phyloP scores from a whole-genome alignment of 306 rosid genomes.

The Argentina anserina region DNA sequence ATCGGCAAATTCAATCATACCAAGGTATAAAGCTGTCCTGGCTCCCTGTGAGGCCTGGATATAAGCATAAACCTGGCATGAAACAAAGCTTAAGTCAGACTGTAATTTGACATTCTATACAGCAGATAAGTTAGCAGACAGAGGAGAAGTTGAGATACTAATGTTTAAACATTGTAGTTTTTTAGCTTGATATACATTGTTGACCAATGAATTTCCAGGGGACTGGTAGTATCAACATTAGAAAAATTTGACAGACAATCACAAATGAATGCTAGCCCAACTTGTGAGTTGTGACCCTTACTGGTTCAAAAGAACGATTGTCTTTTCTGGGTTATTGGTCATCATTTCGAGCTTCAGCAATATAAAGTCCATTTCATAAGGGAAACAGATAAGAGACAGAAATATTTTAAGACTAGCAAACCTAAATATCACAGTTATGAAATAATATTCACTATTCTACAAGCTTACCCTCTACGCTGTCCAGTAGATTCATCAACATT shows the following conservation, averaged over 20 bases:
- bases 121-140: neutral
- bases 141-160: neutral
- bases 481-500: conserved; percentile 56
- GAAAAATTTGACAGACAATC: neutral
- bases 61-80: conserved; percentile 85
- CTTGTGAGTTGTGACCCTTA: neutral
- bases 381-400: neutral
- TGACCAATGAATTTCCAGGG: neutral
- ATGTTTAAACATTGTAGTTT: neutral
- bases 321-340: neutral
- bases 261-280: neutral
- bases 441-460: neutral
- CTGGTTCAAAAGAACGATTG: neutral
- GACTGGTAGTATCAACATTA: neutral
- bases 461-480: conserved; percentile 64
- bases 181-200: neutral
- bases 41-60: conserved; percentile 82
- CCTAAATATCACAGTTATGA: neutral
- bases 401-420: neutral
- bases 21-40: conserved; percentile 91
- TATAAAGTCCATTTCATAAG: neutral
- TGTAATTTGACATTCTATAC: conserved; percentile 10
- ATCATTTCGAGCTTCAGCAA: neutral
- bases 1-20: conserved; percentile 36
- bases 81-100: conserved; percentile 9